Evolutionary conservation across 345 rosid species (phyloP).

Genomic region (Angophora floribunda): DNA sequence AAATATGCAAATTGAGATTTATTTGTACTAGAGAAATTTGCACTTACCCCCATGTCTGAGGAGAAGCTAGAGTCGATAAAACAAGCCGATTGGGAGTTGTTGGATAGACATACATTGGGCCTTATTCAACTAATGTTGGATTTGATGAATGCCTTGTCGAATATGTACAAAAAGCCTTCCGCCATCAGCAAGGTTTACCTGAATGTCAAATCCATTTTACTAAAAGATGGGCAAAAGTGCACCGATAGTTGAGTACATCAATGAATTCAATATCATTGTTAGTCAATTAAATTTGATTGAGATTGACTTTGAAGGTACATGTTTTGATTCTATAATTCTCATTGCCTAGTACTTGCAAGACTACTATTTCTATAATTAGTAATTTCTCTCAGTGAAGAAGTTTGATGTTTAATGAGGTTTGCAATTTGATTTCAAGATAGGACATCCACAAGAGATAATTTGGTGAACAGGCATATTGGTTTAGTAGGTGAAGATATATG

Average conservation of each 20-base stretch:
- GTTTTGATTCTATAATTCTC: background rate
- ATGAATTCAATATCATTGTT: background rate
- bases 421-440: background rate
- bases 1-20: background rate
- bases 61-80: background rate
- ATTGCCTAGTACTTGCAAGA: background rate
- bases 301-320: background rate
- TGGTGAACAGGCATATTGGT: background rate
- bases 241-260: background rate
- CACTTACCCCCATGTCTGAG: background rate
- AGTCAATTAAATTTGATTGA: background rate
- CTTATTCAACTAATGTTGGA: background rate
- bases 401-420: background rate
- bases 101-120: background rate
- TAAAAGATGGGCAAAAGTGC: background rate
- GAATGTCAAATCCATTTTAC: background rate
- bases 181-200: background rate
- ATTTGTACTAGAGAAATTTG: background rate
- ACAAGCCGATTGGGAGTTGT: background rate
- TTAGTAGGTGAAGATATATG: background rate
- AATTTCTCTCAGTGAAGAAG: background rate
- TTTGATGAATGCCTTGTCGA: background rate
- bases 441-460: background rate
- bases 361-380: background rate
- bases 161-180: background rate